A percentile compares a stretch with the other conserved stretches of the same genome.
Evolutionary conservation across 805 yeast genomes (phyloP).

Genomic region (Citeromyces matritensis): DNA sequence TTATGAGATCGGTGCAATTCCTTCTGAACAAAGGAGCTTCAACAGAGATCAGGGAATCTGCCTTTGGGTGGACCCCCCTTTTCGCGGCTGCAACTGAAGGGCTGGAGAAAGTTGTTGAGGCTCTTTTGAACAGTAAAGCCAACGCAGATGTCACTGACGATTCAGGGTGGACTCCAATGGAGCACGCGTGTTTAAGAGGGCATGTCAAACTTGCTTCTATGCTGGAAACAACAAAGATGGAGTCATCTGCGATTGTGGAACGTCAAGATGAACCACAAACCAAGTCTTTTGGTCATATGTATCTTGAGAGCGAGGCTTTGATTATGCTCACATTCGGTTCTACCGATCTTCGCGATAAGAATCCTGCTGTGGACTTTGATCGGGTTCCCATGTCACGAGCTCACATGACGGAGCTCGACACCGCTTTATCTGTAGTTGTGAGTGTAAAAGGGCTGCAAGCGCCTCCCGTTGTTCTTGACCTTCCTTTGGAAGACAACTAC

Average conservation of each 20-base stretch:
- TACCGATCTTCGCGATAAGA: slow-evolving; percentile 51
- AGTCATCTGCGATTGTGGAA: background rate
- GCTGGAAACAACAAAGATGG: slow-evolving; percentile 13
- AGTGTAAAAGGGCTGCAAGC: slow-evolving; percentile 25
- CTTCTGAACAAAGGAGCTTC: slow-evolving; percentile 49
- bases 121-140: slow-evolving; percentile 40
- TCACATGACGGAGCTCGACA: slow-evolving; percentile 73
- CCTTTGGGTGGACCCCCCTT: slow-evolving; percentile 91
- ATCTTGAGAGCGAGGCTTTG: slow-evolving; percentile 46
- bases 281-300: slow-evolving; percentile 81
- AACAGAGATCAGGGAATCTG: slow-evolving; percentile 58
- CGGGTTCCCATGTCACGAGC: slow-evolving; percentile 64
- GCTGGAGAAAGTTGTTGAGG: slow-evolving; percentile 33
- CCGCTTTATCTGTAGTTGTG: slow-evolving; percentile 68
- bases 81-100: slow-evolving; percentile 89
- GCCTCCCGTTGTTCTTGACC: slow-evolving; percentile 51
- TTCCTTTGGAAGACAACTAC: slow-evolving; percentile 71
- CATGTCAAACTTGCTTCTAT: slow-evolving; percentile 56
- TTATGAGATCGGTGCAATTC: slow-evolving; percentile 32
- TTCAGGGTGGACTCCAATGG: slow-evolving; percentile 97
- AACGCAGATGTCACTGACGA: slow-evolving; percentile 46
- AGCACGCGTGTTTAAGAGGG: slow-evolving; percentile 86
- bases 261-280: slow-evolving; percentile 1
- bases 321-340: slow-evolving; percentile 78
- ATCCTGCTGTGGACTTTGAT: slow-evolving; percentile 51